Base-by-base conservation (phyloP, 164 flowering plant species). In the Magnolia kwangsiensis region DNA sequence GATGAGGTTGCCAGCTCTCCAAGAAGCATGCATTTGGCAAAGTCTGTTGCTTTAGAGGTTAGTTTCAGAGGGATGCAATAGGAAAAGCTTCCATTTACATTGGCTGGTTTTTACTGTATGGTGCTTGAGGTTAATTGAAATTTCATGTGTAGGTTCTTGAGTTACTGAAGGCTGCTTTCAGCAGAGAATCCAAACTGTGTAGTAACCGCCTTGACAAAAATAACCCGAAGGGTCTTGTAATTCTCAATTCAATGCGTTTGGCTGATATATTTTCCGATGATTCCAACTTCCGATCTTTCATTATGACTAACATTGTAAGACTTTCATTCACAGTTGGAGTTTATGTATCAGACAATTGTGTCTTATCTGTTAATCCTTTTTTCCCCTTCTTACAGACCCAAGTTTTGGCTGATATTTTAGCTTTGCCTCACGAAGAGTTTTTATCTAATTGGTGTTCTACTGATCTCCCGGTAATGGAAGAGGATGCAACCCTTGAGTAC, bases 181-280 rank as follows among this genome's bases (percentile, higher is more conserved):
- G 80, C 20, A 81, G 81, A 79, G 85, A 85, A 82, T 61, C 76
- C 65, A 84, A 82, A 66, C 83, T 72, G 72, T 72, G 50, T 71
- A 37, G 31, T 74, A 58, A 80, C 75, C 72, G 68, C 71, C 71
- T 83, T 27, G 87, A 77, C 74, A 81, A 80, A 82, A 81, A 77
- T 51, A 81, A 82, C 45, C 94, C 95, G 75, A 89, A 69, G 84
- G 99, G 98, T 75, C 83, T 88, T 65, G 81, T 92, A 82, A 92
- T 90, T 82, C 96, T 93, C 74, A 93, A 90, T 85, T 94, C 97
- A 64, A 81, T 96, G 94, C 99, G 98, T 31, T 85, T 96, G 50
- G 88, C 90, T 76, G 99, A 96, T 84, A 84, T 93, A 76, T 88
- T 96, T 79, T 93, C 99, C 19, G 99, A 96, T 87, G 99, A 96